These are phyloP conservation scores for Kluyveromyces nonfermentans DNA, from an alignment of 805 yeast genomes.

Conservation along the genomic window DNA sequence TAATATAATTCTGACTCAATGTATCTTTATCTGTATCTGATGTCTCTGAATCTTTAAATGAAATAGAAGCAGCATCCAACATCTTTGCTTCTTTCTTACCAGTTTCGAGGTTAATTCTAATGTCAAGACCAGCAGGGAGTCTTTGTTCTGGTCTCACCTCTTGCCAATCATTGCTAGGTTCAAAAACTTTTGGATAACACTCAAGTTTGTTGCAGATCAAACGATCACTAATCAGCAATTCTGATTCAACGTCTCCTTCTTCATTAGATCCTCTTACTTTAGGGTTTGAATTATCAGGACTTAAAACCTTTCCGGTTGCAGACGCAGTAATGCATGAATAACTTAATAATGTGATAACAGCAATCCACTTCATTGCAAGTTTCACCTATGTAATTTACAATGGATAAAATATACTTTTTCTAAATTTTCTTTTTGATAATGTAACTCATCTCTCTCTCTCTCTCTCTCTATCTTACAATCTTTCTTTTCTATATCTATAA, in stretches of 20 bases:
- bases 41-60: constrained; percentile 7
- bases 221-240: constrained; percentile 11
- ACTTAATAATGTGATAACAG: neutral
- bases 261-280: neutral
- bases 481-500: too few species aligned
- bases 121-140: constrained; percentile 69
- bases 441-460: too few species aligned
- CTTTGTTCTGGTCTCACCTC: constrained; percentile 58
- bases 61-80: constrained; percentile 20
- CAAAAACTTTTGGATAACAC: constrained; percentile 59
- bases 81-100: constrained; percentile 62
- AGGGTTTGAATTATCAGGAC: constrained; percentile 5
- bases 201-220: constrained; percentile 31
- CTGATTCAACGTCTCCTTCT: constrained; percentile 5
- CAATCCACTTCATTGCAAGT: neutral
- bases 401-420: too few species aligned
- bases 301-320: constrained; percentile 2
- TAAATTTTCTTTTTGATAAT: too few species aligned
- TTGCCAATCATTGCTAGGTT: constrained; percentile 63
- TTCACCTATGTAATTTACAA: neutral
- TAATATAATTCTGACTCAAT: constrained; percentile 4
- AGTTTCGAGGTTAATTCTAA: constrained; percentile 66
- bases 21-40: constrained; percentile 7
- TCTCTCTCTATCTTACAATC: too few species aligned
- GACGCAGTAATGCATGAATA: neutral